Percentiles rank a stretch among this genome's conserved stretches.
These are phyloP conservation scores for Cubamyces sp. DNA, from an alignment of 768 basidiomycete species.

Conservation along the genomic window DNA sequence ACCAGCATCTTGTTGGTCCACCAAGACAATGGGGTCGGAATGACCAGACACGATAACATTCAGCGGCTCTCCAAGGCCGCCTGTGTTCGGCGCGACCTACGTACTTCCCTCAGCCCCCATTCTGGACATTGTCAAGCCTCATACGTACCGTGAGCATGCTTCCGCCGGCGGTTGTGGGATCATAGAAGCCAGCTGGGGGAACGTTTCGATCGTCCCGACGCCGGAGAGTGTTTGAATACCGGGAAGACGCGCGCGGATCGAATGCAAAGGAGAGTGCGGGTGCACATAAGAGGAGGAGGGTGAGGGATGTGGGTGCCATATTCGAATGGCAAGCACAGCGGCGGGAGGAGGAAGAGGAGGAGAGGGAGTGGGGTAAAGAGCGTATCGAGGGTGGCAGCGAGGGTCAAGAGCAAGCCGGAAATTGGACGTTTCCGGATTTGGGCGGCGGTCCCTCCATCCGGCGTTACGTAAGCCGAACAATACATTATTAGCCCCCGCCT, in stretches of 20 bases:
- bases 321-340: constrained; percentile 28
- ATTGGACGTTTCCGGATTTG: constrained; percentile 9
- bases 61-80: constrained; percentile 83
- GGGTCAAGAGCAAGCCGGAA: constrained; percentile 24
- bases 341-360: neutral
- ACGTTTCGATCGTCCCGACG: constrained; percentile 34
- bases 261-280: constrained; percentile 28
- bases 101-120: constrained; percentile 8
- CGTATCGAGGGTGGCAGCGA: constrained; percentile 20
- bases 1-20: constrained; percentile 60
- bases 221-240: constrained; percentile 30
- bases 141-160: constrained; percentile 70
- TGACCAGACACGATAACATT: constrained; percentile 80
- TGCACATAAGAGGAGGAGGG: constrained; percentile 39
- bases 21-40: constrained; percentile 72
- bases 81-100: constrained; percentile 60
- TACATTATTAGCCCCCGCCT: neutral
- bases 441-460: neutral
- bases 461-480: constrained; percentile 13
- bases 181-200: constrained; percentile 61
- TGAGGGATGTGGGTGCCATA: constrained; percentile 34
- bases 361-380: constrained; percentile 7
- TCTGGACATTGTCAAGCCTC: neutral
- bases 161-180: constrained; percentile 61
- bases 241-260: constrained; percentile 8